These are phyloP conservation scores for Haplosporangium sp. DNA, from an alignment of 371 early-diverging fungal species.

Conservation along the genomic window DNA sequence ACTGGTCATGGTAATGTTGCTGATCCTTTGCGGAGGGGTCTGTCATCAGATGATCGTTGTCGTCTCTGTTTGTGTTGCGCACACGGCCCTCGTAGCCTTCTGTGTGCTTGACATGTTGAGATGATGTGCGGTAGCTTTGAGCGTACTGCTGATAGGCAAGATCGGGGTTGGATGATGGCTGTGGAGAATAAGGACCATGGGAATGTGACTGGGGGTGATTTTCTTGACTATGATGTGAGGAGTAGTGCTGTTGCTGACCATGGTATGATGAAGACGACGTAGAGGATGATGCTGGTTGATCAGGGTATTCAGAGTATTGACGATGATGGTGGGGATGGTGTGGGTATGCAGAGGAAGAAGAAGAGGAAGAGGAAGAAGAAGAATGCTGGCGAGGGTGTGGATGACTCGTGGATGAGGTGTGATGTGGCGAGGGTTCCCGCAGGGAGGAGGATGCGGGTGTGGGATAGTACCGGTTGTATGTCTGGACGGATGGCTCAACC, in stretches of 20 bases:
- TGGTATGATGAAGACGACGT: neutral
- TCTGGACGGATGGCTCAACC: constrained; percentile 5
- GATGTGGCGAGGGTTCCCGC: constrained; percentile 3
- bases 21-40: constrained; percentile 35
- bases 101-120: constrained; percentile 33
- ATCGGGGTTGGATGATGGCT: constrained; percentile 1
- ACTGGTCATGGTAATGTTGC: constrained; percentile 42
- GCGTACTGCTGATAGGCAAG: constrained; percentile 22
- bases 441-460: constrained; percentile 4
- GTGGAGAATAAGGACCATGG: neutral
- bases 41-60: constrained; percentile 46
- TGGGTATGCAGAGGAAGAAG: constrained; percentile 6
- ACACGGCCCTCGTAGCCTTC: constrained; percentile 47
- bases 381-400: constrained; percentile 16
- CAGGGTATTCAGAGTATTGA: neutral
- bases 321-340: constrained; percentile 8
- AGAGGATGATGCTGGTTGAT: neutral
- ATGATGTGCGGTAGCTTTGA: constrained; percentile 13
- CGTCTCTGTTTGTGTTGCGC: constrained; percentile 43
- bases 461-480: constrained; percentile 19
- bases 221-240: neutral
- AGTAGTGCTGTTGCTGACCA: constrained; percentile 1
- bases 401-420: neutral
- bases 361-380: constrained; percentile 13
- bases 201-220: constrained; percentile 1